Percentiles rank a stretch among this genome's conserved stretches.
phyloP scores from a whole-genome alignment of 2,329 filamentous ascomycete genomes.

The Aspergillus novofumigatus region DNA sequence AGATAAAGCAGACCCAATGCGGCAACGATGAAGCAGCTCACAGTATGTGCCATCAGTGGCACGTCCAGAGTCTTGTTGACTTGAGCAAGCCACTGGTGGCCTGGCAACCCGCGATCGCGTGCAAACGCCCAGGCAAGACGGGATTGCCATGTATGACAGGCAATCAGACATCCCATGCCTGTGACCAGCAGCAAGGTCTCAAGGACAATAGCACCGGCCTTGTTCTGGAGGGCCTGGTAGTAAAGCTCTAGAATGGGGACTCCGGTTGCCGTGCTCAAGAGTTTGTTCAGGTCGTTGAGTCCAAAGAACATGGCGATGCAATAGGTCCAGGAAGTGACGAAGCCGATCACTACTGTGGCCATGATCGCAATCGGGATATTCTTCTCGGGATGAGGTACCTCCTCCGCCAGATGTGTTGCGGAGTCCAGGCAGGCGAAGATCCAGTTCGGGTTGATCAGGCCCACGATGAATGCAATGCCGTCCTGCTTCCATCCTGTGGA shows the following conservation, averaged over 20 bases:
- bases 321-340: conserved; percentile 48
- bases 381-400: conserved; percentile 44
- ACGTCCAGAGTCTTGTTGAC: conserved; percentile 42
- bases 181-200: conserved; percentile 45
- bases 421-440: conserved; percentile 49
- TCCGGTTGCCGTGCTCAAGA: conserved; percentile 39
- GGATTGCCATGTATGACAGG: conserved; percentile 48
- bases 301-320: conserved; percentile 49
- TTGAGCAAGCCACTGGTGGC: conserved; percentile 36
- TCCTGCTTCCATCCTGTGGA: conserved; percentile 46
- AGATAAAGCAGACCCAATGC: conserved; percentile 47
- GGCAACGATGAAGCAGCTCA: conserved; percentile 43
- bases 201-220: conserved; percentile 43
- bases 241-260: conserved; percentile 49
- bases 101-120: conserved; percentile 47
- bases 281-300: conserved; percentile 41
- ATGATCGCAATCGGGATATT: conserved; percentile 50
- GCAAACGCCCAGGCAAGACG: conserved; percentile 52
- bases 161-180: conserved; percentile 44
- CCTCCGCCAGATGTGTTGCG: conserved; percentile 50
- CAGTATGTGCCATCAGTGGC: conserved; percentile 42
- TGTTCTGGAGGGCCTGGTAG: conserved; percentile 40
- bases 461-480: conserved; percentile 50
- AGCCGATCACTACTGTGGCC: conserved; percentile 47
- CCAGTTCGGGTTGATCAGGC: conserved; percentile 50